Base-by-base conservation (phyloP, 495 filamentous ascomycete species). In the Pyrenula aspistea region DNA sequence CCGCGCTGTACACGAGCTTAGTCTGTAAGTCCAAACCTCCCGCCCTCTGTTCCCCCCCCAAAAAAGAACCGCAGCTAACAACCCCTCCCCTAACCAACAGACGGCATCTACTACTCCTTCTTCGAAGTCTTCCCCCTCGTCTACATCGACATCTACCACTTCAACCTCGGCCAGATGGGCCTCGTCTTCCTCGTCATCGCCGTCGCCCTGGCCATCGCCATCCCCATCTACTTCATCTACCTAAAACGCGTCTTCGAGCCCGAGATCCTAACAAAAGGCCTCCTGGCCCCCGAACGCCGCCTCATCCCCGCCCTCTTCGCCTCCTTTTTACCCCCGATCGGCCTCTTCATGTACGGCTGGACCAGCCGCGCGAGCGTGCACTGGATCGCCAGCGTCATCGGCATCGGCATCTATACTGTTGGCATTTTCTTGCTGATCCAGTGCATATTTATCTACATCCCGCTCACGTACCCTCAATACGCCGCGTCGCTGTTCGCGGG, bases 61-160 rank as follows among this genome's bases (percentile, higher is more conserved):
- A n/a, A n/a, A n/a, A n/a, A 15, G 31, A 42, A 15, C 31, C 15
- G 4, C 31, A 4, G 15, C 31, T 42, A 42, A 42, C 31, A 42
- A 4, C 31, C 15, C 31, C 4, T 15, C 8, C 4, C 15, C 31
- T 42, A 42, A n/a, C n/a, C n/a, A n/a, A n/a, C n/a, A 57, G 85
- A 86, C 67, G 81, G 75, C 24, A 86, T 86, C 67, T 85, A 80
- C 68, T 86, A 86, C 67, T 77, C 72, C 60, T 86, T 85, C 75
- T 87, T 87, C 73, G 84, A 87, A 63, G 82, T 79, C 59, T 87
- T 88, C 72, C 84, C 84, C 2, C 68, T 88, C n/a, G 83, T 88
- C 53, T 88, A 85, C 70, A 74, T 75, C 1, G 74, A 70, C 55
- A 71, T 77, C 57, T 87, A 87, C 70, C 65, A 67, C 62, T 83